phyloP scores from a whole-genome alignment of 495 filamentous ascomycete species.

The Tuber calosporum region DNA sequence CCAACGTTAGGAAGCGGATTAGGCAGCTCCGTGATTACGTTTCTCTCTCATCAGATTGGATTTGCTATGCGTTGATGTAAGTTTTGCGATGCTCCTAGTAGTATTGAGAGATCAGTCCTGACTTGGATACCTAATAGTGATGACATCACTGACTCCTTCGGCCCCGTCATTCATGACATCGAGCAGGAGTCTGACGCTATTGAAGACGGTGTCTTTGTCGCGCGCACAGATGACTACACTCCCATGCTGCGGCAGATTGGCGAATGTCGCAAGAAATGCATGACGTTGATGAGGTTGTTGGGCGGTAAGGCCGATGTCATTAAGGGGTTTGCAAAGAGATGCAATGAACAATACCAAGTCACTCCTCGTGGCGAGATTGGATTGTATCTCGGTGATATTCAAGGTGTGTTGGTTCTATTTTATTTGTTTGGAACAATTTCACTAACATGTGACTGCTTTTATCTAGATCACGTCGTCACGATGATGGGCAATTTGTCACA shows the following conservation, averaged over 20 bases:
- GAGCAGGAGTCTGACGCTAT: slow-evolving; percentile 86
- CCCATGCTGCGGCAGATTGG: slow-evolving; percentile 51
- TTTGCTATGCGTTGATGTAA: slow-evolving; percentile 84
- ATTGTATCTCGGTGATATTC: slow-evolving; percentile 91
- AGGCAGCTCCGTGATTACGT: slow-evolving; percentile 91
- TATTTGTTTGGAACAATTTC: neutral
- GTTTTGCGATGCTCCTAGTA: slow-evolving; percentile 1
- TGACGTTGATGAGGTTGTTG: slow-evolving; percentile 83
- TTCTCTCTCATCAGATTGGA: slow-evolving; percentile 90
- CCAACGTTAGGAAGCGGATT: slow-evolving; percentile 88
- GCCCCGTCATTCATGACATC: slow-evolving; percentile 79
- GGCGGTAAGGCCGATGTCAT: slow-evolving; percentile 98
- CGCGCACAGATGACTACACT: slow-evolving; percentile 78
- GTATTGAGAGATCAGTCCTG: neutral
- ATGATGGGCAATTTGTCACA: slow-evolving; percentile 93
- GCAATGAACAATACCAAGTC: slow-evolving; percentile 96
- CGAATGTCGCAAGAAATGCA: slow-evolving; percentile 92
- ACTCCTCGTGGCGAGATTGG: slow-evolving; percentile 93
- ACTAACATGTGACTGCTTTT: slow-evolving; percentile 2
- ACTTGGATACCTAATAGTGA: slow-evolving; percentile 46
- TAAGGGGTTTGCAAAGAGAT: slow-evolving; percentile 97
- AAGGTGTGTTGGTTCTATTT: slow-evolving; percentile 43
- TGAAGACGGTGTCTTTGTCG: slow-evolving; percentile 61
- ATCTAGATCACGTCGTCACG: slow-evolving; percentile 95
- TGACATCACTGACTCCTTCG: slow-evolving; percentile 94